These are phyloP conservation scores for Hsuehochloa calcarea DNA, from an alignment of 176 grass and related monocot species.

Conservation along the genomic window DNA sequence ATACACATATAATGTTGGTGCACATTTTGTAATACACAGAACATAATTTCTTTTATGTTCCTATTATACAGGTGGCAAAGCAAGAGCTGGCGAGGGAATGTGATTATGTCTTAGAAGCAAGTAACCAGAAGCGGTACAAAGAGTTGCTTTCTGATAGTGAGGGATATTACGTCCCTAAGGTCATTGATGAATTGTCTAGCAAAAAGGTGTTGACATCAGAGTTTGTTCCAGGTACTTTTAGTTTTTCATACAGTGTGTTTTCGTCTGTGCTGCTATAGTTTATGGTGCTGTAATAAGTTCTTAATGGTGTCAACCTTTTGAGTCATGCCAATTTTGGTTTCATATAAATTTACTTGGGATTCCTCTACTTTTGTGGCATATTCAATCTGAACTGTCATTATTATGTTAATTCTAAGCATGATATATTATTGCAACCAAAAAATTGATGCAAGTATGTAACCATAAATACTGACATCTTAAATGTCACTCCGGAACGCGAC, in stretches of 20 bases:
- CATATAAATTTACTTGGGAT: not conserved
- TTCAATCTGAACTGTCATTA: not conserved
- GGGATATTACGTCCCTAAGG: slow-evolving; percentile 74
- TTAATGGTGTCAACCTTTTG: not conserved
- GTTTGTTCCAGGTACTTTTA: slow-evolving; percentile 74
- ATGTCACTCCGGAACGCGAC: no score
- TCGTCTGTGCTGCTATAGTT: not conserved
- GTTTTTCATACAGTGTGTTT: not conserved
- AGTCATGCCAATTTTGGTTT: not conserved
- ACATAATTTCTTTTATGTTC: slow-evolving; percentile 9
- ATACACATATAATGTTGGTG: not conserved
- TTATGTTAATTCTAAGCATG: not conserved
- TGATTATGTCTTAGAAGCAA: slow-evolving; percentile 91
- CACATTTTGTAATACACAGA: not conserved
- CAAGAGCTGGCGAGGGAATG: slow-evolving; percentile 86
- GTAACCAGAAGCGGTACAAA: slow-evolving; percentile 80
- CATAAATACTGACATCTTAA: no score
- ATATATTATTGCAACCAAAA: not conserved
- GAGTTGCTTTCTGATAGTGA: slow-evolving; percentile 63
- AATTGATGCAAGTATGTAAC: no score
- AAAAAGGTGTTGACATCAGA: slow-evolving; percentile 84
- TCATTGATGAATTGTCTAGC: slow-evolving; percentile 74
- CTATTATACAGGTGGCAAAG: slow-evolving; percentile 80
- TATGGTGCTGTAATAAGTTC: not conserved
- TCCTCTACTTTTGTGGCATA: not conserved